Base-by-base conservation (phyloP, 352 stramenopile genomes). In the Phytophthora multivora region DNA sequence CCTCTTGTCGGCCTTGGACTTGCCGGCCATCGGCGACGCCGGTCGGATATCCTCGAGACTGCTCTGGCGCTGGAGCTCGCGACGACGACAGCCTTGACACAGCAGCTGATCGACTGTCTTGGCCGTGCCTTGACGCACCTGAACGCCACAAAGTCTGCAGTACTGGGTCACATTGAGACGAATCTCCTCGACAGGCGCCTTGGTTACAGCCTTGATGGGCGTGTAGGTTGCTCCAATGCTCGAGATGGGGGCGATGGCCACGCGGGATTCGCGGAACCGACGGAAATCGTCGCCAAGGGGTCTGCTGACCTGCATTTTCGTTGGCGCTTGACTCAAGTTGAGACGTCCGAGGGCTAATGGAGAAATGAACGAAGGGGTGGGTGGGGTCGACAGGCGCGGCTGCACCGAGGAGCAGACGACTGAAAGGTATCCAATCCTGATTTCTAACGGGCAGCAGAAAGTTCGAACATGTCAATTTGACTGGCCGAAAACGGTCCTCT, bases 21-120 rank as follows among this genome's bases (percentile, higher is more conserved):
- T 60, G 8, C 35, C 36, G 10, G 48, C 25, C 48, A 70, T 53
- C 3, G 49, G 62, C 4, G 62, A 66, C 16, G 48, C 55, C 3
- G 56, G 62, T 11, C 62, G 62, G 39, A 66, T 53, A 16, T 70
- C 42, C 30, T 70, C 62, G 28, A 60, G 25, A 30, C 62, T 66
- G 10, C 16, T 35, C 33, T 56, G n/a, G 5, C 62, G 33, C 26
- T 51, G 43, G 4, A 61, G 26, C 16, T 66, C 50, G 13, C 46
- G 54, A 43, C 62, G 26, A 13, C 47, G 42, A 51, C 60, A 63
- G 15, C 40, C 54, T 59, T 55, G 46, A 35, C 61, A 64, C 31
- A 55, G 26, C 0, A 25, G 3, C 6, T 56, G 51, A 16, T 8
- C 15, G 16, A 49, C n/a, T 23, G 23, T 57, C n/a, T 56, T 62